Conservation (phyloP, 257 asterid species). For the Rehmannia glutinosa region DNA sequence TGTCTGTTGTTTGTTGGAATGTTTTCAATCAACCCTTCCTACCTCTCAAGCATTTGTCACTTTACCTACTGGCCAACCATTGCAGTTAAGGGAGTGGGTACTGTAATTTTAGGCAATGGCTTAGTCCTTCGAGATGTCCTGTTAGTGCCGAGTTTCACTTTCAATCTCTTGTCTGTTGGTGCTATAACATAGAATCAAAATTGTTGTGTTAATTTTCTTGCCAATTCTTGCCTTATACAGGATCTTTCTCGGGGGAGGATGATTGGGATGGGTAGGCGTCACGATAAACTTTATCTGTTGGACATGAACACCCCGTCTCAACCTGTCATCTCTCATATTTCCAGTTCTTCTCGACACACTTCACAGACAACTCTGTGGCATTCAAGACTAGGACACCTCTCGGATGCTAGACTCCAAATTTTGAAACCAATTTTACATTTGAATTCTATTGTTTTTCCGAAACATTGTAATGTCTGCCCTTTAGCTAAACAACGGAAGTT, state of each 20-base stretch:
- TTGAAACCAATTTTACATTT: too few species aligned
- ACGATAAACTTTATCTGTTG: background rate
- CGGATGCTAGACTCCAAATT: background rate
- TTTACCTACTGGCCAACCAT: background rate
- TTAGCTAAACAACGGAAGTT: background rate
- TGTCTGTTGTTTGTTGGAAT: background rate
- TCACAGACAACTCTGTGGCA: background rate
- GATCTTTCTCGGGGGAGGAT: background rate
- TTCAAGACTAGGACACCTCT: background rate
- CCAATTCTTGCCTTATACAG: background rate
- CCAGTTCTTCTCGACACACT: accelerated
- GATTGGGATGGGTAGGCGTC: background rate
- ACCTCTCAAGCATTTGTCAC: background rate
- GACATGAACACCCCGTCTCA: too few species aligned
- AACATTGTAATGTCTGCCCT: background rate
- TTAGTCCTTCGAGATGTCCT: background rate
- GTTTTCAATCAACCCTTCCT: background rate
- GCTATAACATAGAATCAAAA: background rate
- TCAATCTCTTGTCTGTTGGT: background rate
- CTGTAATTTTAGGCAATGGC: background rate
- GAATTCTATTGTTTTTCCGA: background rate
- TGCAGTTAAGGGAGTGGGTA: background rate
- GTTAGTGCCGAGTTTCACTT: background rate
- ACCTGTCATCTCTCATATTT: background rate
- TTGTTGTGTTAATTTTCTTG: background rate